phyloP scores from a whole-genome alignment of 768 basidiomycete genomes.

The Porpolomopsis calyptriformis region DNA sequence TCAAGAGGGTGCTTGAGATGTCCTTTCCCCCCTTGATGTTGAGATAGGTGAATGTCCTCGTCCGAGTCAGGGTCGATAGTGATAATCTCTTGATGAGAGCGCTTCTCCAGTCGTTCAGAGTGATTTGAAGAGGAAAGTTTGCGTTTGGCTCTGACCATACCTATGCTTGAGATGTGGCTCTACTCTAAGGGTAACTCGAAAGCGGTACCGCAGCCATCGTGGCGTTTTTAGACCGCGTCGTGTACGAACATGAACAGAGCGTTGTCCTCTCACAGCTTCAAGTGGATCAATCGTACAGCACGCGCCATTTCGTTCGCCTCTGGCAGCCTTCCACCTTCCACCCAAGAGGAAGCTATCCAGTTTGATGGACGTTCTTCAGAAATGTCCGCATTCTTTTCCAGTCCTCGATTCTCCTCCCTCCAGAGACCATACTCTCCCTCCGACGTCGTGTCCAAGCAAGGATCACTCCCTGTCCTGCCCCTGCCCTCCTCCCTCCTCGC shows the following conservation, averaged over 20 bases:
- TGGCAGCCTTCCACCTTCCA: constrained; percentile 39
- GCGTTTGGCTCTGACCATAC: not conserved
- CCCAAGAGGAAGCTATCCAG: constrained; percentile 43
- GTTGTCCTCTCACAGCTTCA: no score
- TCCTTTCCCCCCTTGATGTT: no score
- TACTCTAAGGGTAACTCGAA: no score
- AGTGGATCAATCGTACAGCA: no score
- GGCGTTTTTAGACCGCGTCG: not conserved
- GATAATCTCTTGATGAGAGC: not conserved
- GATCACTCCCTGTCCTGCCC: constrained; percentile 69
- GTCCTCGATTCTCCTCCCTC: constrained; percentile 61
- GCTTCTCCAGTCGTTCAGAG: not conserved
- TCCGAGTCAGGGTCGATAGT: not conserved
- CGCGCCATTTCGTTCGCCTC: no score
- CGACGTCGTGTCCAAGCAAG: constrained; percentile 81
- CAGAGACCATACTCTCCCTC: constrained; percentile 74
- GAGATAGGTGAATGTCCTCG: not conserved
- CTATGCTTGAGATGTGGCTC: no score
- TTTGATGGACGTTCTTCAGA: constrained; percentile 54
- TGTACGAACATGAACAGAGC: no score
- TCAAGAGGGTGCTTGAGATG: constrained; percentile 14
- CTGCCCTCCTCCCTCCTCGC: constrained; percentile 70
- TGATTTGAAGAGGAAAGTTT: not conserved
- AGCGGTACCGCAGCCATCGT: no score
- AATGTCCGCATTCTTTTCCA: constrained; percentile 63